A percentile compares a stretch with the other conserved stretches of the same genome.
Evolutionary conservation across 306 rosid genomes (phyloP).

Genomic region (Castanea mollissima): DNA sequence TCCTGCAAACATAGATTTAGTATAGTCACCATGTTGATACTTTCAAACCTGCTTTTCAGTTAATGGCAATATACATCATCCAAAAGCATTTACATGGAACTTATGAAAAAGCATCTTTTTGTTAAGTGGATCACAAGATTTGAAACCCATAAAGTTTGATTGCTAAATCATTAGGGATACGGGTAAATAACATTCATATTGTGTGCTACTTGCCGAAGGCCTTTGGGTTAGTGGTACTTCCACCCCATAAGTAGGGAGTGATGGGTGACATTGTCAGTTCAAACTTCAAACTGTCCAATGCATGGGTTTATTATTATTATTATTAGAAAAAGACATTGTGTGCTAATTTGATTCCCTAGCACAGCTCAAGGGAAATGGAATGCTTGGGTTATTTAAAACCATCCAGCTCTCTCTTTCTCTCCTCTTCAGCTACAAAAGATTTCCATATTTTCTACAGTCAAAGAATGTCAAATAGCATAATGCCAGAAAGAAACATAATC

Average conservation of each 20-base stretch:
- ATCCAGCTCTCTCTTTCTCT: neutral
- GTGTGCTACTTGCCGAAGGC: neutral
- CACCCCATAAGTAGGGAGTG: too few species aligned
- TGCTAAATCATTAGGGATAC: neutral
- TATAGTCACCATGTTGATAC: neutral
- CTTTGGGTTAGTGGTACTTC: too few species aligned
- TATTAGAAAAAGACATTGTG: neutral
- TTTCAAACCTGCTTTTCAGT: neutral
- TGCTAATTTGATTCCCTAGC: neutral
- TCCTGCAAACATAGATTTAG: conserved; percentile 48
- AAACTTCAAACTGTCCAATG: too few species aligned
- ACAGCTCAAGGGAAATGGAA: neutral
- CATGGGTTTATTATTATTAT: too few species aligned
- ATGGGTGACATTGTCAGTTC: too few species aligned
- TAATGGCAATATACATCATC: neutral
- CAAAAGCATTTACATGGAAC: neutral
- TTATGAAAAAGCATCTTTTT: neutral
- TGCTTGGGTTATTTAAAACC: neutral
- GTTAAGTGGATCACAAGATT: neutral
- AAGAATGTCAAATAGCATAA: conserved; percentile 14
- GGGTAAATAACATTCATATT: neutral
- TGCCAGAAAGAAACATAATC: conserved; percentile 2
- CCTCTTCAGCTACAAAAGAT: neutral
- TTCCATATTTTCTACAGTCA: neutral
- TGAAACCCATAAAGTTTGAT: neutral